Conservation (phyloP, 1,284 basidiomycete genomes). For the Ustilago nuda region DNA sequence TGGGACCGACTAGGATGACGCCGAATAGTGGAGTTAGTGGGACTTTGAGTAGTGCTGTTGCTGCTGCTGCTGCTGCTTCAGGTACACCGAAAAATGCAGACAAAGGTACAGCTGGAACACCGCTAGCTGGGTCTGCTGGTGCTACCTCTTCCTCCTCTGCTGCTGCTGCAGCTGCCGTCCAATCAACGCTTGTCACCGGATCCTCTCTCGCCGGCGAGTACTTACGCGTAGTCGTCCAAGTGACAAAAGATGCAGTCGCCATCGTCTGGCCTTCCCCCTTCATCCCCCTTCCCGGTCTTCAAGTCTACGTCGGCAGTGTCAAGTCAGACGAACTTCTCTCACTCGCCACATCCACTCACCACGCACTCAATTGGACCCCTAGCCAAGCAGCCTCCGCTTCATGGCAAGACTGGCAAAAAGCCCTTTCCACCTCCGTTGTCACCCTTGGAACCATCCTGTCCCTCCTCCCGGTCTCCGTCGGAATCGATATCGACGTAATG, state of each 20-base stretch:
- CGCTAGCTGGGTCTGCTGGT: conserved; percentile 18
- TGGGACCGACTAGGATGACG: conserved; percentile 56
- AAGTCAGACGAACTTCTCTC: conserved; percentile 82
- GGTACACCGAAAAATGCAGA: conserved; percentile 17
- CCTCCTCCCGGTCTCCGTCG: conserved; percentile 57
- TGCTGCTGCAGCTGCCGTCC: conserved; percentile 17
- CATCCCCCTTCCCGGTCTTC: conserved; percentile 79
- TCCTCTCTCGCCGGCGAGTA: conserved; percentile 90
- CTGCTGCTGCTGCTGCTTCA: conserved; percentile 7
- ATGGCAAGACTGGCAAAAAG: conserved; percentile 57
- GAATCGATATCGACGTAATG: conserved; percentile 65
- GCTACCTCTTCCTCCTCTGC: conserved; percentile 20
- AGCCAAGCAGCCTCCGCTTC: conserved; percentile 31
- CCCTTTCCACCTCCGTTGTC: conserved; percentile 45
- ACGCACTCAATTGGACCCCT: conserved; percentile 31
- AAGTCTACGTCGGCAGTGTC: conserved; percentile 85
- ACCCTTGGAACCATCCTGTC: conserved; percentile 60
- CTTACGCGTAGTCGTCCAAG: conserved; percentile 86
- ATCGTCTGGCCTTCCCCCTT: conserved; percentile 81
- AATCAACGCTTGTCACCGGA: conserved; percentile 75
- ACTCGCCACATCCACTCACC: conserved; percentile 72
- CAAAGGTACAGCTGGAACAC: conserved; percentile 25
- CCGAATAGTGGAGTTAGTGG: conserved; percentile 54
- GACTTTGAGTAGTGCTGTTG: conserved; percentile 19
- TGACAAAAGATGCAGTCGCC: conserved; percentile 88